phyloP scores from a whole-genome alignment of 139 green algal genomes.

The Trebouxia sp. region DNA sequence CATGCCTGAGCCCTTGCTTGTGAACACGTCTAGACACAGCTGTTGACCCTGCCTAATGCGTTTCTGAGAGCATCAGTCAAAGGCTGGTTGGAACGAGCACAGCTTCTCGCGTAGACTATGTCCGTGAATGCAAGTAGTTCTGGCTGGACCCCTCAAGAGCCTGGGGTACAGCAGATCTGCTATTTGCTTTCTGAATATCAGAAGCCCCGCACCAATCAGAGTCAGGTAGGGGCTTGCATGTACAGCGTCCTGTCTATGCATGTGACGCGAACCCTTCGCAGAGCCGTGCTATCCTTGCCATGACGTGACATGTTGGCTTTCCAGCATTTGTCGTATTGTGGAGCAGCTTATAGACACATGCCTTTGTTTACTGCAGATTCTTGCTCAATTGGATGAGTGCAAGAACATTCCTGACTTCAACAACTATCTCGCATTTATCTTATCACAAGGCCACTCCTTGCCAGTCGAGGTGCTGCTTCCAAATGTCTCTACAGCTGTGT shows the following conservation, averaged over 20 bases:
- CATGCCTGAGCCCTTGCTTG: too few relatives aligned
- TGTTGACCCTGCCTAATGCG: too few relatives aligned
- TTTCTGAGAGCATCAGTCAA: too few relatives aligned
- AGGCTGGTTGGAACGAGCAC: too few relatives aligned
- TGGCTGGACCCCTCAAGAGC: constrained; percentile 68
- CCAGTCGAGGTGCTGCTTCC: constrained; percentile 60
- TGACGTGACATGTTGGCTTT: background rate
- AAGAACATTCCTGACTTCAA: constrained; percentile 88
- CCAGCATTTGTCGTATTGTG: background rate
- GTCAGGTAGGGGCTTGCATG: constrained; percentile 47
- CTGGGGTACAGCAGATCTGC: constrained; percentile 75
- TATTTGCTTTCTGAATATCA: constrained; percentile 77
- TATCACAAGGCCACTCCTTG: constrained; percentile 70
- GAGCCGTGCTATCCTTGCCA: background rate
- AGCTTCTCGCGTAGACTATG: too few relatives aligned
- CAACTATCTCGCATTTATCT: constrained; percentile 93
- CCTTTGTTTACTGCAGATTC: constrained; percentile 64
- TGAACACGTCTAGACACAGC: too few relatives aligned
- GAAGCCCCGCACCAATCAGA: constrained; percentile 82
- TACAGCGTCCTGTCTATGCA: background rate
- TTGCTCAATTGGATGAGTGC: constrained; percentile 81
- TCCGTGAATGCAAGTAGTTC: background rate
- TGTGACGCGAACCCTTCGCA: background rate
- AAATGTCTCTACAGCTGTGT: too few relatives aligned
- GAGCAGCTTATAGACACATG: background rate